Evolutionary conservation across 441 rosid genomes (phyloP), one percentile per base, ranked within the genome.

Genomic region (Adansonia rubrostipa): DNA sequence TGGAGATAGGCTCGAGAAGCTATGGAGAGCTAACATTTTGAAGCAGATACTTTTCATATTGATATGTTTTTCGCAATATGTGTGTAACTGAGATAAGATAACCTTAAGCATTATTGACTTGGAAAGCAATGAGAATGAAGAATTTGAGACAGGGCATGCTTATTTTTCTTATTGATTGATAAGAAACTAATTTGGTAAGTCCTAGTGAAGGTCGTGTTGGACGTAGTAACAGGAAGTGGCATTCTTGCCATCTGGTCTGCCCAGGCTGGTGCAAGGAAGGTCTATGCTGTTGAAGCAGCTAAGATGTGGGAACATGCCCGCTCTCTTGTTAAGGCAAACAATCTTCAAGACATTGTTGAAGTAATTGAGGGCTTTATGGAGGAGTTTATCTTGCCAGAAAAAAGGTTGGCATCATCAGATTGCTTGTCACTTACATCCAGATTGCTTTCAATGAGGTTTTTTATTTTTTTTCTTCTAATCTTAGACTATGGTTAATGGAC

Each of bases 231-330:
- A 0, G 99, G 99, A 54, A 96, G 99, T 85, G 99, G 99, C 57
- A 96, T 96, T 81, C 98, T 96, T 63, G 98, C 99, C 61, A 93
- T 96, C 61, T 96, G 99, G 99, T 94, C 97, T 6, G 99, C 99
- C 5, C 98, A 94, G 83, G 99, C 98, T 11, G 98, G 98, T 79
- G 99, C 99, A 2, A 92, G 89, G 86, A 96, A 92, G 87, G 98
- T 96, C 6, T 96, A 92, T 77, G 99, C 99, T 0, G 97, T 96
- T 2, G 99, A 96, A 83, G 99, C 98, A 8, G 92, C 99, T 45
- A 89, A 89, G 82, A 92, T 96, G 97, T 85, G 96, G 0, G 99
- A 92, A 79, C 98, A 96, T 87, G 99, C 98, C 44, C 95, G 91
- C 11, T 68, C 89, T 0, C 91, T 94, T 81, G 96, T 96, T 69